These are phyloP conservation scores for Biscogniauxia sp. DNA, from an alignment of 2,329 filamentous ascomycete species.

Conservation along the genomic window DNA sequence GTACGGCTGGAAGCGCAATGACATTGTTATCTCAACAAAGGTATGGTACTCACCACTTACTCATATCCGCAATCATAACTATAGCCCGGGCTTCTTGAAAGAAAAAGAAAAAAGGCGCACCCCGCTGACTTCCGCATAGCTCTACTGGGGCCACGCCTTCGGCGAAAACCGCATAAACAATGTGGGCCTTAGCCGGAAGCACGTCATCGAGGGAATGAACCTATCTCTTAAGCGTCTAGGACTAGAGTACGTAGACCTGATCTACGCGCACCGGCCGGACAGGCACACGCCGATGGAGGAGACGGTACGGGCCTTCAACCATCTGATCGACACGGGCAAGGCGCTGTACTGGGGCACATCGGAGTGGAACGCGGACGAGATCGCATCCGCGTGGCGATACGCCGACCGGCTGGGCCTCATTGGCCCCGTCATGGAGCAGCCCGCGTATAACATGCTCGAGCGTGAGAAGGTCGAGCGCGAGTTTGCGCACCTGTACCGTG, in stretches of 20 bases:
- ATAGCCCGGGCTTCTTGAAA: neutral
- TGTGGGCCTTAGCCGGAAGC: conserved; percentile 65
- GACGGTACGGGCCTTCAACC: conserved; percentile 68
- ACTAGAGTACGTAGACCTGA: conserved; percentile 63
- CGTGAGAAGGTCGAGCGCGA: conserved; percentile 64
- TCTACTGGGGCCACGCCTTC: conserved; percentile 63
- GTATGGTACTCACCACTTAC: conserved; percentile 27
- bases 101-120: neutral
- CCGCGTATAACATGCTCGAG: conserved; percentile 62
- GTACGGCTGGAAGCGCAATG: conserved; percentile 59
- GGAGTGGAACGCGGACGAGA: conserved; percentile 66
- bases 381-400: conserved; percentile 59
- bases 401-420: conserved; percentile 60
- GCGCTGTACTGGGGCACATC: conserved; percentile 71
- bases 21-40: conserved; percentile 62
- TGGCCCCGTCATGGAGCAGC: conserved; percentile 65
- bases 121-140: conserved; percentile 35
- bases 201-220: conserved; percentile 65
- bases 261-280: conserved; percentile 69
- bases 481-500: conserved; percentile 58
- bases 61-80: neutral
- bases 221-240: conserved; percentile 55
- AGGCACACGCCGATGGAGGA: conserved; percentile 68
- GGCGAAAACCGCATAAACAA: conserved; percentile 65
- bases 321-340: conserved; percentile 65